phyloP scores from a whole-genome alignment of 2,329 filamentous ascomycete genomes.

The Hypoxylon sp. region DNA sequence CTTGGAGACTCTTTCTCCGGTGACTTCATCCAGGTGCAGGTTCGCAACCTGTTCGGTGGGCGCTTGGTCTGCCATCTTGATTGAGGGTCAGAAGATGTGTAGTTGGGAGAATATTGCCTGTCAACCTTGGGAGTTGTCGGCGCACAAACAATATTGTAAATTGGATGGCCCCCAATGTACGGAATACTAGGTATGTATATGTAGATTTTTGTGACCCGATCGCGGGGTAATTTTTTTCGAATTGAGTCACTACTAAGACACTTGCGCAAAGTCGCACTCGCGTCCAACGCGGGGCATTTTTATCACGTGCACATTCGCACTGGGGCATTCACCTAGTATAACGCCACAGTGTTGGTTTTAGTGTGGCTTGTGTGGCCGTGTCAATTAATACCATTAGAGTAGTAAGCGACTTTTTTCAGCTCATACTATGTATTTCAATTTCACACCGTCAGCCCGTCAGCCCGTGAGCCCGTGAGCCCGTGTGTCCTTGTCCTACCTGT shows the following conservation, averaged over 20 bases:
- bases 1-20: constrained; percentile 89
- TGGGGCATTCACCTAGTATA: too few relatives aligned
- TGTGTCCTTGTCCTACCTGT: not conserved
- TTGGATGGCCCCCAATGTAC: constrained; percentile 8
- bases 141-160: constrained; percentile 16
- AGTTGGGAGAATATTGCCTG: not conserved
- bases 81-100: not conserved
- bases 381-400: not conserved
- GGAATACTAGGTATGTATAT: too few relatives aligned
- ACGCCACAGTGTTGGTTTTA: too few relatives aligned
- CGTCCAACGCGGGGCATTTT: constrained; percentile 32
- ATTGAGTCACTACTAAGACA: constrained; percentile 35
- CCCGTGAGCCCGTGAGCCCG: too few relatives aligned
- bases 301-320: constrained; percentile 17
- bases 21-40: constrained; percentile 90
- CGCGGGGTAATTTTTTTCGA: constrained; percentile 45
- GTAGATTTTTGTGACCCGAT: constrained; percentile 39
- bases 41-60: constrained; percentile 73
- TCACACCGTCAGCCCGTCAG: too few relatives aligned
- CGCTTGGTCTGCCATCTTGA: constrained; percentile 51
- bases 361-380: not conserved
- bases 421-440: not conserved
- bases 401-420: not conserved
- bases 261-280: constrained; percentile 22
- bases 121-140: not conserved